Evolutionary conservation across 208 protist species (phyloP), one percentile per base, ranked within the genome.

Genomic region (Crithidia bombi): DNA sequence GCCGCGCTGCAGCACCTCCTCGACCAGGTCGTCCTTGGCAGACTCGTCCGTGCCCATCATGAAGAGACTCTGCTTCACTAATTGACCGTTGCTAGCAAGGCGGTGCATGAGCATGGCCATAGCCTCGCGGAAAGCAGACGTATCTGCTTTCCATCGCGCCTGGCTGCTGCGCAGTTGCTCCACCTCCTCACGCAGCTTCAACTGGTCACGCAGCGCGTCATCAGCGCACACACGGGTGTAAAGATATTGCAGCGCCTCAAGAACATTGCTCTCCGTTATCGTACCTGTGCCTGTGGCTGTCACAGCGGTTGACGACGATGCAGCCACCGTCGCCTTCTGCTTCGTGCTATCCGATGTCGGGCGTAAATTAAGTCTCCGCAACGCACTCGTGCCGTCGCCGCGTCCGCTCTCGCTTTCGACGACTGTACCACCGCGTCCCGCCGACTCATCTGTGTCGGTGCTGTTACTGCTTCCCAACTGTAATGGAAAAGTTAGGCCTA

Each of bases 41-140:
- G 77, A 77, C 59, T 92, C 86, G 68, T 95, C 90, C 0, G 86
- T 95, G 21, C 90, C 90, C 17, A 95, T 56, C 35, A 91, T 70
- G 73, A 82, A 95, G 0, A 95, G 79, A 15, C 79, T 73, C 30
- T 74, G 73, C 64, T 95, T 95, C 35, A 92, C 61, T 21, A 85
- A 57, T 39, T 79, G 56, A 0, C 90, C 90, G 51, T 77, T 75
- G 32, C 83, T 77, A 3, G 89, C 89, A 17, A 94, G 74, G 2
- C 84, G 85, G 0, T 64, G 32, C 32, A 89, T 74, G 44, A 92
- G 79, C 65, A 86, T 79, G 36, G 70, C 26, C 66, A 94, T 83
- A 11, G 85, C 85, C 64, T 83, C 76, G 41, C 69, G 73, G 61
- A 94, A 94, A 0, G 81, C 82, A 0, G 64, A 44, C 26, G 70